Evolutionary conservation across 768 basidiomycete species (phyloP), one percentile per base, ranked within the genome.

Genomic region (Terana coerulea): DNA sequence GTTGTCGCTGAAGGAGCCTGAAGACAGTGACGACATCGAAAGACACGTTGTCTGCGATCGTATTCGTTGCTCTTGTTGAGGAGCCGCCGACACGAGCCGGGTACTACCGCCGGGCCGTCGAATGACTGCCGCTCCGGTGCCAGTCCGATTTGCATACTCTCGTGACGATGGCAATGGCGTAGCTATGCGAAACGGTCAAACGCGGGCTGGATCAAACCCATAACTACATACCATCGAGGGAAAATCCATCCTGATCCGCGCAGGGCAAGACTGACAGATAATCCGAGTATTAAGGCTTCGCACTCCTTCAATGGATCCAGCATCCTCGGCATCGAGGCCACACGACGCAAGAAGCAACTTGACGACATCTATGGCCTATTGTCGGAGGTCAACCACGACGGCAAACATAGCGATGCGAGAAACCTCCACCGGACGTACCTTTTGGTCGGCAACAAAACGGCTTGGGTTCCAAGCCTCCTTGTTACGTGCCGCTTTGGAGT

Each of bases 111-210:
- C 8, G 31, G 9, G 34, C n/a, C 28, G 19, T 31, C 41, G 33
- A 41, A 15, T 6, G 52, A 43, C 15, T 44, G 51, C 1, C 8
- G 39, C 11, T 44, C 58, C 11, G 63, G 28, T 0, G 72, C 51
- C 28, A 78, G 3, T 2, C 65, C 57, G 43, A 86, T 57, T 17
- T 69, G 40, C 75, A 79, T 80, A 7, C 66, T 59, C 0, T 79
- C 73, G 55, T 88, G 86, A n/a, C 86, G 76, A 54, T 82, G 80
- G 35, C 75, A 75, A 61, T 88, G 86, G 0, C 79, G 79, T 29
- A 77, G 66, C 85, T 87, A 60, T 22, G 43, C 21, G 6, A 21
- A 24, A n/a, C 19, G 37, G 11, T 17, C 10, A 19, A 45, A 46
- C 9, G 30, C 11, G 45, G 30, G 17, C 26, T 14, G 8, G n/a